Evolutionary conservation across 306 rosid genomes (phyloP), one percentile per base, ranked within the genome.

Genomic region (Prinsepia uniflora): DNA sequence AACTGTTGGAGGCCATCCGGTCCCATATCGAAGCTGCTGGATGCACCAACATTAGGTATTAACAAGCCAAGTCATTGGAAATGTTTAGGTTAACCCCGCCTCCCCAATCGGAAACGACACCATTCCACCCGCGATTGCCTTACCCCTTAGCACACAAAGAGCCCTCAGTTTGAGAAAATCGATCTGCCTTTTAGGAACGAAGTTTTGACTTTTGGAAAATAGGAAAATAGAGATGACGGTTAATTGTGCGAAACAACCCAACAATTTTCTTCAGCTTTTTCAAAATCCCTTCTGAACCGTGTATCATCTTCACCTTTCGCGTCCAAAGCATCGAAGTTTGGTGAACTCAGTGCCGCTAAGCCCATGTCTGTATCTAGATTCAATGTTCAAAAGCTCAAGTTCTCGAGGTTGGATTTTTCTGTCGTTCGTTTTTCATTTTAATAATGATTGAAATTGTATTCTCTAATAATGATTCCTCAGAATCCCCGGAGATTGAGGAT

Each of bases 41-140:
- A 2, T 83, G 99, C 7, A 45, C 53, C 56, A 84, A 91, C 63
- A 87, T 95, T 47, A 86, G 84, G 2, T 95, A 95, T 45, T 95
- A 95, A 84, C 97, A 91, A 58, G 99, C 99, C 19, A 97, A 97
- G 5, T 91, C 97, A 1, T 89, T 96, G 3, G 99, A 95, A 69
- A 95, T 95, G 99, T 91, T 91, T 58, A 97, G 97, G 0, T 50
- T 97, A 2, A 91, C 97, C 0, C 88, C 96, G 2, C 99, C 99
- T 2, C 99, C 99, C 2, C 99, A 95, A 59, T 83, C 85, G 0
- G 97, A 95, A 19, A 76, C 88, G 24, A 55, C 96, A n/a, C 97
- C 92, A 40, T 95, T 95, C 56, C 99, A 95, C 44, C 99, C 99
- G 0, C 87, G 97, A 34, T 95, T 97, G 8, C 99, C 97, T 14